Percentiles rank a stretch among this genome's conserved stretches.
Conservation (phyloP, 192 early-diverging fungal genomes). For the Linnemannia schmuckeri region DNA sequence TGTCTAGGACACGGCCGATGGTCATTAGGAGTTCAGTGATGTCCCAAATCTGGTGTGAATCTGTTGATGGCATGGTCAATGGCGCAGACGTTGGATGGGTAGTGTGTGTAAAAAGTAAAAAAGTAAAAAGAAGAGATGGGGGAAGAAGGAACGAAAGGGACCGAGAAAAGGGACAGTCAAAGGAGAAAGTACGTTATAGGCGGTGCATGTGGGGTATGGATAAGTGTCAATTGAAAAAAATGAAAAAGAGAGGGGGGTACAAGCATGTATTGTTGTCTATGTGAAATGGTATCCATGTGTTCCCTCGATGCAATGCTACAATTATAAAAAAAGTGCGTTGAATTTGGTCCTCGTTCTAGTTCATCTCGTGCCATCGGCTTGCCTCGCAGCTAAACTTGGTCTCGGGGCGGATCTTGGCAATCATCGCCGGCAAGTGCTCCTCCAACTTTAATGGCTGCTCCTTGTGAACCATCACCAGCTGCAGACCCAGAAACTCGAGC, state of each 20-base stretch:
- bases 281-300: neutral
- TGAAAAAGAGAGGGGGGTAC: no score
- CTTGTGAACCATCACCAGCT: neutral
- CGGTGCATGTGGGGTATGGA: no score
- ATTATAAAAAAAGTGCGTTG: neutral
- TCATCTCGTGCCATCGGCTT: neutral
- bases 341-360: neutral
- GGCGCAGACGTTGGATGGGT: neutral
- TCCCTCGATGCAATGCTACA: neutral
- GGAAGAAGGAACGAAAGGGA: no score
- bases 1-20: neutral
- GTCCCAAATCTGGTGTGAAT: neutral
- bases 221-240: no score
- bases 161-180: no score
- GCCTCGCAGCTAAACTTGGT: neutral
- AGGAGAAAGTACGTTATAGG: no score
- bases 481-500: constrained; percentile 3
- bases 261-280: neutral
- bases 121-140: no score
- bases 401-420: neutral
- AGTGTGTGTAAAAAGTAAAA: neutral
- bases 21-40: neutral
- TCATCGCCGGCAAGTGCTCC: neutral
- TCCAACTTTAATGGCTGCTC: neutral
- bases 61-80: neutral